Conservation (phyloP, 2,329 filamentous ascomycete genomes). For the Alternaria incomplexa region DNA sequence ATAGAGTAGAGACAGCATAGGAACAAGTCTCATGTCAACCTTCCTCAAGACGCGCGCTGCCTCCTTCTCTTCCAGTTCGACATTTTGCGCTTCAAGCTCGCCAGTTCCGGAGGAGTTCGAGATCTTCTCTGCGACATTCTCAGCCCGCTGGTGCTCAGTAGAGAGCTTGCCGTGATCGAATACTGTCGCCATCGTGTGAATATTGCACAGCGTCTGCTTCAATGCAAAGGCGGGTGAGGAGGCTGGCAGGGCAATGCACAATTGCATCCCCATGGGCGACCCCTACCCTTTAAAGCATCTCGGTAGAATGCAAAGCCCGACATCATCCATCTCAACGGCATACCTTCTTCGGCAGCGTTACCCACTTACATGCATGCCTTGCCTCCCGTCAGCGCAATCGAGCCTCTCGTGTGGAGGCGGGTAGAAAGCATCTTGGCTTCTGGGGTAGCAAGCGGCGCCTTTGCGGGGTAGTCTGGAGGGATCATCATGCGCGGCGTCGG, state of each 20-base stretch:
- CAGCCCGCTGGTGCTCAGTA: slow-evolving; percentile 22
- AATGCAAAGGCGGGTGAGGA: background rate
- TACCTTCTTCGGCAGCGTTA: slow-evolving; percentile 11
- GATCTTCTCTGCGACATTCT: slow-evolving; percentile 35
- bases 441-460: slow-evolving; percentile 20
- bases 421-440: slow-evolving; percentile 6
- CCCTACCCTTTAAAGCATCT: slow-evolving; percentile 13
- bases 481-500: slow-evolving; percentile 9
- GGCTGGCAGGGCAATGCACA: slow-evolving; percentile 1
- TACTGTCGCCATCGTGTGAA: slow-evolving; percentile 16
- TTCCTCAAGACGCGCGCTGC: slow-evolving; percentile 41
- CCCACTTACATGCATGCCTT: background rate
- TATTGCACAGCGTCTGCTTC: background rate
- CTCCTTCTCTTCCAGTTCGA: slow-evolving; percentile 35
- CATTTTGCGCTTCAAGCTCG: slow-evolving; percentile 33
- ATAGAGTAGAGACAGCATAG: slow-evolving; percentile 41
- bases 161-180: slow-evolving; percentile 20
- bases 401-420: slow-evolving; percentile 11
- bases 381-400: background rate
- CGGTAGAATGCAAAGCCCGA: slow-evolving; percentile 20
- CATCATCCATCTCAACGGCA: slow-evolving; percentile 7
- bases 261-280: background rate
- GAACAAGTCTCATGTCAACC: slow-evolving; percentile 42
- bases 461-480: slow-evolving; percentile 28
- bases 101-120: slow-evolving; percentile 24